Evolutionary conservation across 169 alveolate species (phyloP), one percentile per base, ranked within the genome.

Genomic region (Prorocentrum cordatum): DNA sequence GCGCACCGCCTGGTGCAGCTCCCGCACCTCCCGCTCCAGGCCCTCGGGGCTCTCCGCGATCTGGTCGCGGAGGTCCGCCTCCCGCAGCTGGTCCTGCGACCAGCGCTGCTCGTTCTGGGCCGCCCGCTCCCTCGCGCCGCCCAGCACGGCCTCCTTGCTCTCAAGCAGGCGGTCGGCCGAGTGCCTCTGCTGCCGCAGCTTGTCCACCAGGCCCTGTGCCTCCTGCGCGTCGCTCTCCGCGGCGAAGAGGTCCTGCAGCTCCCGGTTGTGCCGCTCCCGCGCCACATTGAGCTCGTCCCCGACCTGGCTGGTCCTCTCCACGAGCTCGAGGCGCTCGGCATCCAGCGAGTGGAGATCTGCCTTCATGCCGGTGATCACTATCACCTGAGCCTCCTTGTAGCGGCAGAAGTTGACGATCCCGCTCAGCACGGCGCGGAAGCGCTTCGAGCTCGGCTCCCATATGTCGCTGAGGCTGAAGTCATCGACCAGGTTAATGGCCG

Each of bases 361-460:
- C 31, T 75, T 75, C 86, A 75, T 75, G 61, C 86, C 86, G 3
- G 86, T 75, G 62, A 75, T 75, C 58, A 75, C 86, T 18, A 75
- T 61, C 68, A 75, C 86, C 29, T 75, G 5, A 47, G 77, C 77
- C 86, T 75, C 86, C 20, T 75, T 75, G 71, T 75, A 75, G 32
- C 86, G 86, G 47, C 86, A 75, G 72, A 75, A 75, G 39, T 75
- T 75, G 72, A 75, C 58, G 72, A 75, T 75, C 27, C 86, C 86
- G 20, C 86, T 75, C 27, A 75, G 86, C 86, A 75, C 33, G 14
- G 86, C 86, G 50, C 86, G 86, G 35, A 75, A 75, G 1, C 86
- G 86, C 72, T 75, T 75, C 31, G 86, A 29, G 72, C 50, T 35
- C 22, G 86, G 86, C 20, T 75, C 86, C 86, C 86, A 75, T 24